Conservation (phyloP, 257 asterid genomes). For the Gentiana dahurica region DNA sequence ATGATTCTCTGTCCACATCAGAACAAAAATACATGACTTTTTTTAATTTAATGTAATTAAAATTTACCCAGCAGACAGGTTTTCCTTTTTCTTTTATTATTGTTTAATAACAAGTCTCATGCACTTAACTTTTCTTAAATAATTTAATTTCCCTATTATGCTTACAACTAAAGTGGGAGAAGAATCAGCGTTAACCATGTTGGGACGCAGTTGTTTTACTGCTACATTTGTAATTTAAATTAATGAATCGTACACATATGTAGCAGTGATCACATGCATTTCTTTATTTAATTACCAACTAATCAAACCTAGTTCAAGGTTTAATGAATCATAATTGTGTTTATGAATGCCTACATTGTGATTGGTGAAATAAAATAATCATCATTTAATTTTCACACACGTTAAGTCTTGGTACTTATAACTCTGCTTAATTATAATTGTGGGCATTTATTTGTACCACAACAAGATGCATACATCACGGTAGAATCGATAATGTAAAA, state of each 20-base stretch:
- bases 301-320: too few relatives aligned
- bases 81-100: conserved; percentile 7
- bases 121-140: too few relatives aligned
- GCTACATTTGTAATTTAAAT: conserved; percentile 1
- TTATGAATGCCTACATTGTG: too few relatives aligned
- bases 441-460: too few relatives aligned
- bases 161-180: conserved; percentile 10
- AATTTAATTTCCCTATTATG: too few relatives aligned
- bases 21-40: neutral
- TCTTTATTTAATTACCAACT: neutral
- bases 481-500: too few relatives aligned
- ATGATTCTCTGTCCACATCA: neutral
- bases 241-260: conserved; percentile 15
- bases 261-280: conserved; percentile 49
- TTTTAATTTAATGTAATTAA: neutral
- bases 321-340: too few relatives aligned
- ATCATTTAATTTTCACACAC: too few relatives aligned
- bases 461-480: too few relatives aligned
- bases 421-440: too few relatives aligned
- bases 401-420: too few relatives aligned
- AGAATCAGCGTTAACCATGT: neutral
- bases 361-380: too few relatives aligned
- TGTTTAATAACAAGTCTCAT: neutral
- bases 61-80: neutral
- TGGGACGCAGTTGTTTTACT: conserved; percentile 8